phyloP scores from a whole-genome alignment of 2,329 filamentous ascomycete genomes.

The Trichoderma lentiforme region DNA sequence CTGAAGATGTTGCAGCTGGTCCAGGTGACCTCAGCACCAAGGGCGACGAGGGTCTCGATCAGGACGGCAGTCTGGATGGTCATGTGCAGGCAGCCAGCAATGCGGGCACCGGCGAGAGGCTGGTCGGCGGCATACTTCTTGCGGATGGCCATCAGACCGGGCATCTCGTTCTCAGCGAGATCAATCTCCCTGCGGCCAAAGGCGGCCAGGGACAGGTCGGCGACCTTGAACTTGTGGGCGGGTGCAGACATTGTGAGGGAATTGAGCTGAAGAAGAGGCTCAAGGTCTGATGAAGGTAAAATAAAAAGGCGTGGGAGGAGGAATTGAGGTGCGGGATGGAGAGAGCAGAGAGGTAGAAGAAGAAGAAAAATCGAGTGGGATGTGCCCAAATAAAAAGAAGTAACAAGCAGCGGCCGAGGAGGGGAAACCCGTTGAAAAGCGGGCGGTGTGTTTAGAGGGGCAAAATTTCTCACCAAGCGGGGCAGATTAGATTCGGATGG shows the following conservation, averaged over 20 bases:
- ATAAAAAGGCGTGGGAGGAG: not conserved
- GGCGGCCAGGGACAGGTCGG: conserved; percentile 94
- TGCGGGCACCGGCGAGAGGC: conserved; percentile 89
- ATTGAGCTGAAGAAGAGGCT: conserved; percentile 23
- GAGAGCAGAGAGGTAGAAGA: conserved; percentile 23
- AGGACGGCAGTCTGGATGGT: conserved; percentile 99
- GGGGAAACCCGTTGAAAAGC: conserved; percentile 17
- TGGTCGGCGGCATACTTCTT: conserved; percentile 88
- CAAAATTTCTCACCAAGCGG: conserved; percentile 26
- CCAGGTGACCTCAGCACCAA: conserved; percentile 99
- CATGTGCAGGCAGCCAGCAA: conserved; percentile 98
- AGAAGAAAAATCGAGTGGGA: conserved; percentile 5
- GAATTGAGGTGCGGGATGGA: conserved; percentile 18
- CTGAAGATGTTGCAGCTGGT: conserved; percentile 99
- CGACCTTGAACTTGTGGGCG: conserved; percentile 95
- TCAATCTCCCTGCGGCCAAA: conserved; percentile 99
- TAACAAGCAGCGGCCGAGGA: not conserved
- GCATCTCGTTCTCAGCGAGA: conserved; percentile 95
- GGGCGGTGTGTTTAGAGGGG: conserved; percentile 32
- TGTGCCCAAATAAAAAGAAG: conserved; percentile 1
- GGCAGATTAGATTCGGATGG: conserved; percentile 14
- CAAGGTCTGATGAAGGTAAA: not conserved
- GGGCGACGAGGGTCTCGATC: conserved; percentile 92
- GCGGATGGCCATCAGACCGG: conserved; percentile 94
- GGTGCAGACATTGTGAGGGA: conserved; percentile 63